Percentiles rank a stretch among this genome's conserved stretches.
Evolutionary conservation across 2,329 filamentous ascomycete species (phyloP).

Genomic region (Pyrenochaeta sp.): DNA sequence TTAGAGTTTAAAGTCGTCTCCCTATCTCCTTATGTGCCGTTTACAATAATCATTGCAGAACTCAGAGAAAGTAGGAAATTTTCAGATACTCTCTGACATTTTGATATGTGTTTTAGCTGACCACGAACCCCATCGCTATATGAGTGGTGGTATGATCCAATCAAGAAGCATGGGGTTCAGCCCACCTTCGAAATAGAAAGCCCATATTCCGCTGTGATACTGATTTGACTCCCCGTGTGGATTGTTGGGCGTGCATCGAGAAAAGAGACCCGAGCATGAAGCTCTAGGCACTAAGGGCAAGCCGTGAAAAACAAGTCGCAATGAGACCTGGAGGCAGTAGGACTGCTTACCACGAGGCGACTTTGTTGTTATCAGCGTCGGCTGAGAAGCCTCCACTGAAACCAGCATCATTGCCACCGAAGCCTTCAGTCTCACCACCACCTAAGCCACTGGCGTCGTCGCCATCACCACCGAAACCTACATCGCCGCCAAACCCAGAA

Average conservation of each 20-base stretch:
- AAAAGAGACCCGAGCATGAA: constrained; percentile 1
- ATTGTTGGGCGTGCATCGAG: constrained; percentile 1
- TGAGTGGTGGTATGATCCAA: constrained; percentile 15
- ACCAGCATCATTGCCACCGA: constrained; percentile 16
- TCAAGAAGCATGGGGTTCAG: constrained; percentile 10
- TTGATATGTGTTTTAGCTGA: constrained; percentile 14
- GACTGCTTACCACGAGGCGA: constrained; percentile 36
- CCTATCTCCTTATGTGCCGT: too few relatives aligned
- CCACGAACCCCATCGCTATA: constrained; percentile 5
- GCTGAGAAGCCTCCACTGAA: constrained; percentile 22
- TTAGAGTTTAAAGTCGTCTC: too few relatives aligned
- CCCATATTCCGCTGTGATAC: not conserved
- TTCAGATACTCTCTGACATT: constrained; percentile 1
- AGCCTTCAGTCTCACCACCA: constrained; percentile 18
- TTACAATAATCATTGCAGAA: too few relatives aligned
- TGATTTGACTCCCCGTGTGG: not conserved
- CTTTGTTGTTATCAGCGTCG: constrained; percentile 31
- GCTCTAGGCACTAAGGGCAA: not conserved
- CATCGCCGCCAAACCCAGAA: constrained; percentile 16
- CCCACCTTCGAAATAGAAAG: constrained; percentile 20
- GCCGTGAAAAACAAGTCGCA: constrained; percentile 2
- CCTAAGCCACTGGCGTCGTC: constrained; percentile 19
- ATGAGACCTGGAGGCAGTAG: not conserved
- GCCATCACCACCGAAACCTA: constrained; percentile 15
- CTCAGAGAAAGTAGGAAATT: not conserved